A percentile compares a stretch with the other conserved stretches of the same genome.
These are phyloP conservation scores for Vararia minispora DNA, from an alignment of 768 basidiomycete genomes.

Conservation along the genomic window DNA sequence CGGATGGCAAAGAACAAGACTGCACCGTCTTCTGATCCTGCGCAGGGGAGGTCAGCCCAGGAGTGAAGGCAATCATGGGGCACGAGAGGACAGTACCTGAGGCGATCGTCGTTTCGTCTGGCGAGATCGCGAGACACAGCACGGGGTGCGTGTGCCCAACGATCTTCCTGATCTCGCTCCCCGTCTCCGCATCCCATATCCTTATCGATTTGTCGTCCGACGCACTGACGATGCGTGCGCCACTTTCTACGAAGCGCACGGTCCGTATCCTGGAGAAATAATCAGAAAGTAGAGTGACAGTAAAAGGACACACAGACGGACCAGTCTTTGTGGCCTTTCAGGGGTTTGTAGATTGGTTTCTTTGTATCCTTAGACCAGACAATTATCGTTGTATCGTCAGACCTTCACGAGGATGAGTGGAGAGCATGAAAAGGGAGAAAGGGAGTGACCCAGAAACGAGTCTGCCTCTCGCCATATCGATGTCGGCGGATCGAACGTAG, in stretches of 20 bases:
- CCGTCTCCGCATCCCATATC: conserved; percentile 5
- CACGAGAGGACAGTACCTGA: conserved; percentile 17
- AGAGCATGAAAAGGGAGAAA: too few species aligned
- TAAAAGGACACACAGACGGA: conserved; percentile 3
- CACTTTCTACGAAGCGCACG: background rate
- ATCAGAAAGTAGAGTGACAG: conserved; percentile 1
- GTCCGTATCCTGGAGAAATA: conserved; percentile 8
- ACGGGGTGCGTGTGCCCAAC: conserved; percentile 7
- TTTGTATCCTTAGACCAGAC: conserved; percentile 4
- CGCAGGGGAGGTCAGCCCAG: too few species aligned
- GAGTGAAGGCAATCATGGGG: too few species aligned
- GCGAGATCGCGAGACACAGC: conserved; percentile 16
- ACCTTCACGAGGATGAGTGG: too few species aligned
- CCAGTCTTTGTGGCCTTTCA: conserved; percentile 6
- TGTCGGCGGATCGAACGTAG: too few species aligned
- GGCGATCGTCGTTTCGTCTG: conserved; percentile 16
- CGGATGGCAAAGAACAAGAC: background rate
- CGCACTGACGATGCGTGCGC: background rate
- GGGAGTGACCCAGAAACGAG: too few species aligned
- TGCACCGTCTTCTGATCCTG: too few species aligned
- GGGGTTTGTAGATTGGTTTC: conserved; percentile 2
- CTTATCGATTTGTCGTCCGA: conserved; percentile 5
- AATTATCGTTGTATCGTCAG: conserved; percentile 7
- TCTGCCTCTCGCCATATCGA: too few species aligned
- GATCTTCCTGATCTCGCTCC: conserved; percentile 1